Percentiles rank a stretch among this genome's conserved stretches.
phyloP scores from a whole-genome alignment of 768 basidiomycete genomes.

The Suillus weaverae region DNA sequence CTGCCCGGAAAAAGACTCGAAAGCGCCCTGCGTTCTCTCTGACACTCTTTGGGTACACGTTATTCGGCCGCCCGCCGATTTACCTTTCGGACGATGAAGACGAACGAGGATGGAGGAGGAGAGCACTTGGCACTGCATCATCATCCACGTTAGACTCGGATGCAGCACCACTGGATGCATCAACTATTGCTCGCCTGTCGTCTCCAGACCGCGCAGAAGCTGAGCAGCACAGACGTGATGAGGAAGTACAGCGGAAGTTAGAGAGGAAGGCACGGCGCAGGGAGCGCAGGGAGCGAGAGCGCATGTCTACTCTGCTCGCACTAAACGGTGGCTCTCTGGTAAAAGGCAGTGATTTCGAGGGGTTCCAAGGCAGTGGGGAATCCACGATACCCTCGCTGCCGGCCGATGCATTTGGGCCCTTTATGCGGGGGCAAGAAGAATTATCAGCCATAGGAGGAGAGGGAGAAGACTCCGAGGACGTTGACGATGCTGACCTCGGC shows the following conservation, averaged over 20 bases:
- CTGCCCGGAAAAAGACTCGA: constrained; percentile 32
- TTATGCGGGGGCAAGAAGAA: constrained; percentile 18
- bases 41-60: constrained; percentile 62
- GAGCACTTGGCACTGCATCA: constrained; percentile 25
- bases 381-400: not conserved
- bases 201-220: constrained; percentile 38
- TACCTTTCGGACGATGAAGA: constrained; percentile 55
- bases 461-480: constrained; percentile 29
- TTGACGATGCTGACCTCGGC: constrained; percentile 61
- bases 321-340: constrained; percentile 29
- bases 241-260: constrained; percentile 45
- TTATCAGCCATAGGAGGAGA: constrained; percentile 1
- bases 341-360: constrained; percentile 53
- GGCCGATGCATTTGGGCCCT: constrained; percentile 29
- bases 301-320: constrained; percentile 31
- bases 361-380: constrained; percentile 58
- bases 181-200: constrained; percentile 54
- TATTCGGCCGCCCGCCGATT: constrained; percentile 66
- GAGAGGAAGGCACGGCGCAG: constrained; percentile 46
- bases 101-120: constrained; percentile 18
- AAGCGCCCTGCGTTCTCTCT: constrained; percentile 40
- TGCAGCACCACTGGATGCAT: constrained; percentile 62
- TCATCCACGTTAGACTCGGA: constrained; percentile 66
- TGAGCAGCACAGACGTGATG: constrained; percentile 34
- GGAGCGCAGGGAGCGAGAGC: constrained; percentile 46